These are phyloP conservation scores for Lasiodiplodia hormozganensis DNA, from an alignment of 2,329 filamentous ascomycete genomes.

Conservation along the genomic window DNA sequence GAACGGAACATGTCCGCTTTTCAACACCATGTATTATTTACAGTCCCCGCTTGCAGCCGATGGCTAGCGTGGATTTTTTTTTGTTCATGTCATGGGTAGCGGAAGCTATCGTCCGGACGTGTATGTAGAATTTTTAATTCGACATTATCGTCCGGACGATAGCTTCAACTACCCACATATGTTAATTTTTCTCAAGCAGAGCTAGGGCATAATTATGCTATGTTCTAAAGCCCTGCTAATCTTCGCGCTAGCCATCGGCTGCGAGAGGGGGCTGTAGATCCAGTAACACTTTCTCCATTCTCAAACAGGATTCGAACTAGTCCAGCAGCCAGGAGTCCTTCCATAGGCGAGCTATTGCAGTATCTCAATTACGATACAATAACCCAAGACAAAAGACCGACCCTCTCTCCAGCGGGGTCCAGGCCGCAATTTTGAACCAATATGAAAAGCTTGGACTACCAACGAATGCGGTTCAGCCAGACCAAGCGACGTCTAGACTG, in stretches of 20 bases:
- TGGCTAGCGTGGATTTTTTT: too few relatives aligned
- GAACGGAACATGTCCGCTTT: not conserved
- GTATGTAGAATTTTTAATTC: too few relatives aligned
- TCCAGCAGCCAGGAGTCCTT: constrained; percentile 7
- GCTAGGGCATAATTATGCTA: too few relatives aligned
- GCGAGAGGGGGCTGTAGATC: not conserved
- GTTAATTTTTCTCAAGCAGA: too few relatives aligned
- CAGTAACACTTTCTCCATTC: not conserved
- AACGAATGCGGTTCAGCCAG: constrained; percentile 18
- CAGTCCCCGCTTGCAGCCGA: too few relatives aligned
- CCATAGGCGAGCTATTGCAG: constrained; percentile 8
- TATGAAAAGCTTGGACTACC: constrained; percentile 2
- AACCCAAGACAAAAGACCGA: constrained; percentile 16
- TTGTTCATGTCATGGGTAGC: too few relatives aligned
- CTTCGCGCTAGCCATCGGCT: too few relatives aligned
- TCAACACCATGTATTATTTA: not conserved
- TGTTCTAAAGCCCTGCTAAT: too few relatives aligned
- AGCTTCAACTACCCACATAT: too few relatives aligned
- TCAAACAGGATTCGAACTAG: not conserved
- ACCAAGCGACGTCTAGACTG: not conserved
- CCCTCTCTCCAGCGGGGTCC: constrained; percentile 22
- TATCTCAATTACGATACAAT: constrained; percentile 22
- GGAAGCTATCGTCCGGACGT: too few relatives aligned
- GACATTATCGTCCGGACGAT: too few relatives aligned
- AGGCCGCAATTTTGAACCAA: constrained; percentile 14